These are phyloP conservation scores for Acmispon strigosus DNA, from an alignment of 306 rosid species.

Conservation along the genomic window DNA sequence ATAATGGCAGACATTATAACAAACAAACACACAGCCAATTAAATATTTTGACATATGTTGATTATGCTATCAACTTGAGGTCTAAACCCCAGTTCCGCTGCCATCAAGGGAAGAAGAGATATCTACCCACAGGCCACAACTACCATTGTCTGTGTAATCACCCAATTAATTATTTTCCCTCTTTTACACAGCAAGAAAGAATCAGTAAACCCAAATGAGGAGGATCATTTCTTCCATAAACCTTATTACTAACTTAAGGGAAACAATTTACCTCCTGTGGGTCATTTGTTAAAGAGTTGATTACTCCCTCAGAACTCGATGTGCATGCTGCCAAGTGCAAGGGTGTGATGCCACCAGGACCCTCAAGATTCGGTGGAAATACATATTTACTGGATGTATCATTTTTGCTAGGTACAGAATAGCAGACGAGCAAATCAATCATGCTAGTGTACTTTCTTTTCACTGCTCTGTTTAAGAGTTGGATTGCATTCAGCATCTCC, in stretches of 20 bases:
- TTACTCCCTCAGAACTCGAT: conserved; percentile 48
- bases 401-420: conserved; percentile 32
- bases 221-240: background rate
- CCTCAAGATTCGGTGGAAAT: conserved; percentile 71
- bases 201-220: background rate
- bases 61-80: background rate
- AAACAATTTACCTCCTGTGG: conserved; percentile 62
- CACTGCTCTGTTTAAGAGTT: conserved; percentile 76
- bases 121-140: background rate
- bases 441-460: conserved; percentile 61
- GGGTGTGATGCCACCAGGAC: conserved; percentile 81
- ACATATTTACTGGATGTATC: conserved; percentile 39
- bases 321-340: conserved; percentile 89
- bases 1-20: too few species aligned
- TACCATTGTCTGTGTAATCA: background rate
- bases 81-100: background rate
- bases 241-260: background rate
- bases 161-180: background rate
- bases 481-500: conserved; percentile 64
- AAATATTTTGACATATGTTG: too few species aligned
- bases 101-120: background rate
- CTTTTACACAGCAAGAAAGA: background rate
- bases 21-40: background rate
- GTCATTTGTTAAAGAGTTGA: conserved; percentile 76
- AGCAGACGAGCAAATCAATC: conserved; percentile 68